Conservation (phyloP, 352 stramenopile species). For the Globisporangium solare region DNA sequence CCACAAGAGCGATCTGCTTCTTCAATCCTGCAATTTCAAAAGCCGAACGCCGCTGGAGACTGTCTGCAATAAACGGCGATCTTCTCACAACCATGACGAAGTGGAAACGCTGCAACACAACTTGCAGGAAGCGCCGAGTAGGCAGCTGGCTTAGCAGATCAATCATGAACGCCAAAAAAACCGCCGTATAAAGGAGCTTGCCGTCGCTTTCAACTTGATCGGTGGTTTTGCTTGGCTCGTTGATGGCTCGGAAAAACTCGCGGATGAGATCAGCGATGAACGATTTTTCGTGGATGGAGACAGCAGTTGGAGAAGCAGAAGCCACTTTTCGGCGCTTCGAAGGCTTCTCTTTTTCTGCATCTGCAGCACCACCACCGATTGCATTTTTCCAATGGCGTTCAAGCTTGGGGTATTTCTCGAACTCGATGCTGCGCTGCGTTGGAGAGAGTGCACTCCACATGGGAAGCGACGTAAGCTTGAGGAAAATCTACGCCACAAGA, state of each 20-base stretch:
- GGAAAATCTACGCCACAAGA: slow-evolving; percentile 21
- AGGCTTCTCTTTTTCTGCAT: slow-evolving; percentile 11
- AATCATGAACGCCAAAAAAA: slow-evolving; percentile 75
- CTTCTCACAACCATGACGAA: slow-evolving; percentile 35
- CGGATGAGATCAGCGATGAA: slow-evolving; percentile 35
- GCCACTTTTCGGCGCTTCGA: slow-evolving; percentile 37
- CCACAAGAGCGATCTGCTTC: slow-evolving; percentile 63
- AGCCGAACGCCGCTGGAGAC: slow-evolving; percentile 27
- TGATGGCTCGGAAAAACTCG: slow-evolving; percentile 41
- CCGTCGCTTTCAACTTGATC: slow-evolving; percentile 8
- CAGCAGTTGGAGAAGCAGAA: background rate
- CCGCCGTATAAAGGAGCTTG: slow-evolving; percentile 35
- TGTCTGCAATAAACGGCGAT: slow-evolving; percentile 36
- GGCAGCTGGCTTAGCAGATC: slow-evolving; percentile 86
- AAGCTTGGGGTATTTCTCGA: slow-evolving; percentile 58
- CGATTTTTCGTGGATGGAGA: slow-evolving; percentile 17
- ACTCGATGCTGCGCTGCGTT: slow-evolving; percentile 57
- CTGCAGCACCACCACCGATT: slow-evolving; percentile 2
- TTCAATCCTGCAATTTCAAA: slow-evolving; percentile 40
- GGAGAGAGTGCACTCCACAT: slow-evolving; percentile 58
- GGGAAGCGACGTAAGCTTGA: slow-evolving; percentile 61
- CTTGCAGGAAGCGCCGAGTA: slow-evolving; percentile 85
- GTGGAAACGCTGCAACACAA: slow-evolving; percentile 63
- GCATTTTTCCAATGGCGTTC: slow-evolving; percentile 59
- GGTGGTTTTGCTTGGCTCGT: slow-evolving; percentile 19